A percentile compares a stretch with the other conserved stretches of the same genome.
Conservation (phyloP, 2,329 filamentous ascomycete species). For the Alternaria tenuissima region DNA sequence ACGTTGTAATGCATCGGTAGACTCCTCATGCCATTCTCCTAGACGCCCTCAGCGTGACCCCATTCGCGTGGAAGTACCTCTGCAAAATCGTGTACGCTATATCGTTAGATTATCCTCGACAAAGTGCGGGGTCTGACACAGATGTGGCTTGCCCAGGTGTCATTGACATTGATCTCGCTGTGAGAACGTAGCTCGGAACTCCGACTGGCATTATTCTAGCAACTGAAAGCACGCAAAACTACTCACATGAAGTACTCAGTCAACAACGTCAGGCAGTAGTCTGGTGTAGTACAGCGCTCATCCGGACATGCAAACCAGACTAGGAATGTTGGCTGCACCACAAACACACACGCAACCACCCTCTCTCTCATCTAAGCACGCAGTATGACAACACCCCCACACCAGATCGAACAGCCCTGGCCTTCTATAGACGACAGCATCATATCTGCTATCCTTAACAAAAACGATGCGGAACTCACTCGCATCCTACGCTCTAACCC, state of each 20-base stretch:
- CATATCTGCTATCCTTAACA: neutral
- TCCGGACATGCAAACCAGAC: neutral
- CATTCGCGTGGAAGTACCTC: too few relatives aligned
- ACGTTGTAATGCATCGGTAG: neutral
- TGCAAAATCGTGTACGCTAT: too few relatives aligned
- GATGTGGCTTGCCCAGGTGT: neutral
- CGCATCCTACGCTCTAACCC: too few relatives aligned
- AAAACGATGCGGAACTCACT: too few relatives aligned
- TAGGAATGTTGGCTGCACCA: neutral
- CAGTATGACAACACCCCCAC: too few relatives aligned
- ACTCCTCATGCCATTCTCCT: neutral
- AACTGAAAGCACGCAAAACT: neutral
- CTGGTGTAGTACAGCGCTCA: neutral
- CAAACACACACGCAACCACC: neutral
- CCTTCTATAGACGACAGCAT: too few relatives aligned
- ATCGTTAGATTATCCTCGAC: too few relatives aligned
- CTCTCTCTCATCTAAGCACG: too few relatives aligned
- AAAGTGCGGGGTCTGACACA: neutral
- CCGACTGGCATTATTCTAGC: neutral
- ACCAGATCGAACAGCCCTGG: too few relatives aligned
- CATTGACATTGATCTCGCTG: neutral
- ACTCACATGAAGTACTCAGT: neutral
- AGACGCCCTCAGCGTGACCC: neutral
- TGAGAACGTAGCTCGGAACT: too few relatives aligned
- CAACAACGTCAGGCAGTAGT: too few relatives aligned